Percentiles rank a stretch among this genome's conserved stretches.
Conservation (phyloP, 208 protist genomes). For the Blastocrithidia nonstop region DNA sequence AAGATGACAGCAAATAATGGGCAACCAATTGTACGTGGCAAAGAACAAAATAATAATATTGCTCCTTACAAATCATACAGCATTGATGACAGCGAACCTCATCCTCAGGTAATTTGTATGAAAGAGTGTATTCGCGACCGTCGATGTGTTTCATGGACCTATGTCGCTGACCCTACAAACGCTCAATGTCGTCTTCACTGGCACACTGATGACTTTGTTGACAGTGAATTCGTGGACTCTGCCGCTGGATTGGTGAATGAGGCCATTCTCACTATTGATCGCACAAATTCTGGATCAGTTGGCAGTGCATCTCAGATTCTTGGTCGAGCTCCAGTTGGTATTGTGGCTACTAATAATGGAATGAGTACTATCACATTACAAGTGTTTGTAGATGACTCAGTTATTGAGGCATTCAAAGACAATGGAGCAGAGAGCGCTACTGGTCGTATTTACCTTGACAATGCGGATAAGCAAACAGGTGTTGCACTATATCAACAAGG, state of each 20-base stretch:
- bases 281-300: slow-evolving; percentile 13
- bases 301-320: slow-evolving; percentile 9
- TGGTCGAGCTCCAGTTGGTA: slow-evolving; percentile 20
- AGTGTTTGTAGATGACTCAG: slow-evolving; percentile 19
- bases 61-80: slow-evolving; percentile 13
- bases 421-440: slow-evolving; percentile 19
- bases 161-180: too few relatives aligned
- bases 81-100: not conserved
- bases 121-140: slow-evolving; percentile 14
- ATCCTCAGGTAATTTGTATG: slow-evolving; percentile 10
- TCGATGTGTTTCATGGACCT: slow-evolving; percentile 21
- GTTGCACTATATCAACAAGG: slow-evolving; percentile 17
- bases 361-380: slow-evolving; percentile 10
- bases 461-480: slow-evolving; percentile 8
- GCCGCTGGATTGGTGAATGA: slow-evolving; percentile 16
- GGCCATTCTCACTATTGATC: slow-evolving; percentile 13
- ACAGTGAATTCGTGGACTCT: slow-evolving; percentile 1
- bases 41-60: slow-evolving; percentile 7
- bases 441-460: slow-evolving; percentile 12
- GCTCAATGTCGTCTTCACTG: slow-evolving; percentile 6
- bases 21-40: slow-evolving; percentile 3
- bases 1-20: slow-evolving; percentile 13
- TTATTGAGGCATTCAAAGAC: slow-evolving; percentile 35
- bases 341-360: slow-evolving; percentile 5
- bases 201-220: slow-evolving; percentile 19